Conservation (phyloP, 2,329 filamentous ascomycete species). For the Byssoonygena ceratinophila region DNA sequence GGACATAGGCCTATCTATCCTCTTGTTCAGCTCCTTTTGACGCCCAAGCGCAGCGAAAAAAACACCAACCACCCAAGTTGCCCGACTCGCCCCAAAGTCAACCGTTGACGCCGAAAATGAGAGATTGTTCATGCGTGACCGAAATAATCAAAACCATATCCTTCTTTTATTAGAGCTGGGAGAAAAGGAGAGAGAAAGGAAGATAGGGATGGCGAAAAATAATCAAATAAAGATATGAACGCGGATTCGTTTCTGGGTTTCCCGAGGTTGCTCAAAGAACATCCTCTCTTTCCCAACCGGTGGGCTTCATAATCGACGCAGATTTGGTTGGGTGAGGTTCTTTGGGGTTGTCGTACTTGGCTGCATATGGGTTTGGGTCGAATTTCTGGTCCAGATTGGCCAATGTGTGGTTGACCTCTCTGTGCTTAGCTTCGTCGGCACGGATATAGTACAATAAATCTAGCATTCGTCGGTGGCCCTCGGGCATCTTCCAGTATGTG, state of each 20-base stretch:
- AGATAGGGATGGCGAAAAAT: not conserved
- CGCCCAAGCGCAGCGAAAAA: not conserved
- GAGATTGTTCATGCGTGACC: not conserved
- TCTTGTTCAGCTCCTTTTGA: not conserved
- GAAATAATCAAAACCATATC: not conserved
- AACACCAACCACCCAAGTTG: not conserved
- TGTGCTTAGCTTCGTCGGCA: constrained; percentile 78
- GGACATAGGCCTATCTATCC: not conserved
- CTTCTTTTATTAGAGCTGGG: not conserved
- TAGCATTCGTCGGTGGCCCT: constrained; percentile 68
- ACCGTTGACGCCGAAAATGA: not conserved
- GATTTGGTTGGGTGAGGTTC: constrained; percentile 61
- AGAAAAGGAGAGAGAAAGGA: not conserved
- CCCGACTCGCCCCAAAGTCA: not conserved
- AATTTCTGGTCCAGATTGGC: constrained; percentile 73
- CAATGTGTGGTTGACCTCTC: constrained; percentile 92
- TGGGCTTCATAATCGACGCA: constrained; percentile 52
- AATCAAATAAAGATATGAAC: not conserved
- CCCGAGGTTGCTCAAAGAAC: constrained; percentile 45
- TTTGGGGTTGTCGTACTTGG: constrained; percentile 61
- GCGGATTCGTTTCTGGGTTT: too few relatives aligned
- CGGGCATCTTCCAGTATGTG: constrained; percentile 88
- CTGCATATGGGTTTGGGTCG: constrained; percentile 88
- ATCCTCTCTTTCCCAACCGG: constrained; percentile 75
- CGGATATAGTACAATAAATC: constrained; percentile 82